A percentile compares a stretch with the other conserved stretches of the same genome.
phyloP scores from a whole-genome alignment of 805 yeast genomes.

The Ogataea henricii region DNA sequence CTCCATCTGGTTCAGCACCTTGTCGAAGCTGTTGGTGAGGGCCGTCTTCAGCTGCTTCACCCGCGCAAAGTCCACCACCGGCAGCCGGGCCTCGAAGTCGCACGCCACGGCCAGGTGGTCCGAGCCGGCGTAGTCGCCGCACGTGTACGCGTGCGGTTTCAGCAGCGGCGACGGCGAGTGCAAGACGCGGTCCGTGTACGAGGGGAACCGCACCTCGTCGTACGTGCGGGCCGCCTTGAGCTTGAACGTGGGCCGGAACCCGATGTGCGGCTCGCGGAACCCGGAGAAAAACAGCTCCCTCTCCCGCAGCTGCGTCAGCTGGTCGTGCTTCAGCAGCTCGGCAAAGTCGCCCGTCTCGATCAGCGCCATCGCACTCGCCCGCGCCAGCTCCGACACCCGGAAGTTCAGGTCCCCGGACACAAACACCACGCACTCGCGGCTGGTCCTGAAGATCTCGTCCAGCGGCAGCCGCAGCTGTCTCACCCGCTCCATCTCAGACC shows the following conservation, averaged over 20 bases:
- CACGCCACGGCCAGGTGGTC: constrained; percentile 60
- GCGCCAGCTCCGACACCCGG: constrained; percentile 37
- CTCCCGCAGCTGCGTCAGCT: constrained; percentile 39
- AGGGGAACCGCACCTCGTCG: constrained; percentile 47
- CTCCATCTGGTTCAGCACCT: constrained; percentile 27
- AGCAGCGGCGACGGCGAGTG: constrained; percentile 32
- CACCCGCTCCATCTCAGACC: constrained; percentile 19
- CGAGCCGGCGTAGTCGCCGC: constrained; percentile 36
- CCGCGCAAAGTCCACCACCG: constrained; percentile 39
- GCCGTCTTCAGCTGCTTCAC: constrained; percentile 38
- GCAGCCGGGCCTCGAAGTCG: constrained; percentile 34
- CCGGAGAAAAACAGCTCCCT: constrained; percentile 41
- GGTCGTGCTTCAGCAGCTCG: constrained; percentile 45
- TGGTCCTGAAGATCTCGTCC: constrained; percentile 14
- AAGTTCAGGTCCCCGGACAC: constrained; percentile 60
- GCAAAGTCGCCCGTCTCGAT: constrained; percentile 34
- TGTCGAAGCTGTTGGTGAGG: constrained; percentile 36
- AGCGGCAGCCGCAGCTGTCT: constrained; percentile 4
- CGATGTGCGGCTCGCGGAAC: constrained; percentile 49
- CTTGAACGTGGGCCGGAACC: constrained; percentile 59
- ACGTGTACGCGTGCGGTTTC: constrained; percentile 22
- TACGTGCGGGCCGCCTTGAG: constrained; percentile 28
- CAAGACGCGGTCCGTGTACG: constrained; percentile 61
- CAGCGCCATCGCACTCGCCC: constrained; percentile 9
- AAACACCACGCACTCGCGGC: constrained; percentile 33